Evolutionary conservation across 208 protist species (phyloP).

Genomic region (Wallacemonas sp.): DNA sequence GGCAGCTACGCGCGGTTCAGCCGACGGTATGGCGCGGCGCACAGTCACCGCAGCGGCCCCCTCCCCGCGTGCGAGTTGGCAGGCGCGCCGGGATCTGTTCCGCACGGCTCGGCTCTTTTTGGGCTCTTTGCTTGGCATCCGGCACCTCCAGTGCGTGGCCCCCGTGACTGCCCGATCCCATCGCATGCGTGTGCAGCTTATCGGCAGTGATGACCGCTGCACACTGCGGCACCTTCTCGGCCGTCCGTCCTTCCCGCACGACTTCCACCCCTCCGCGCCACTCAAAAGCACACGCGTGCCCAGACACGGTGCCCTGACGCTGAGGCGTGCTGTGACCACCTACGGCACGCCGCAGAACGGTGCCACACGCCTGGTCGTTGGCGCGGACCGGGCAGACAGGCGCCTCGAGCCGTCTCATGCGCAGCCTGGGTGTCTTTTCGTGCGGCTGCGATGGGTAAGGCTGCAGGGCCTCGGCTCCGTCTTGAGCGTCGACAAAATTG

Average conservation of each 20-base stretch:
- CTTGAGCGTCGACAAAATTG: conserved; percentile 34
- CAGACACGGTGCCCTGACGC: background rate
- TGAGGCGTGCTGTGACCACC: conserved; percentile 13
- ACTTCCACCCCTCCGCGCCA: conserved; percentile 21
- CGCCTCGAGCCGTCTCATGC: conserved; percentile 11
- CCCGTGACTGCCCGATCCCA: background rate
- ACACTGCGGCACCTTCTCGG: conserved; percentile 52
- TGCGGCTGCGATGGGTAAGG: background rate
- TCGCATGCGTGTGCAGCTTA: conserved; percentile 20
- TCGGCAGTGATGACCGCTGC: conserved; percentile 46
- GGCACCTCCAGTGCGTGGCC: background rate
- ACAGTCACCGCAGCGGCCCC: no score
- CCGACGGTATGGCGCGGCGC: no score
- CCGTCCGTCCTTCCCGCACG: conserved; percentile 36
- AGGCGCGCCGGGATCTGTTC: conserved; percentile 17
- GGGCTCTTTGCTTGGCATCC: background rate
- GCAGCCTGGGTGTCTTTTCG: conserved; percentile 6
- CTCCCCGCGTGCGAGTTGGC: background rate
- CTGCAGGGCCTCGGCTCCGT: conserved; percentile 29
- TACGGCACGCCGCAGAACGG: conserved; percentile 42
- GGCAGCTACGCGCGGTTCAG: no score
- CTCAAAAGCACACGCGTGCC: background rate
- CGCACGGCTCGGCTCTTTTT: conserved; percentile 29
- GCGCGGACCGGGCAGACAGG: conserved; percentile 16
- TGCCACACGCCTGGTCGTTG: conserved; percentile 40